phyloP scores from a whole-genome alignment of 805 yeast genomes.

The Candida orba region DNA sequence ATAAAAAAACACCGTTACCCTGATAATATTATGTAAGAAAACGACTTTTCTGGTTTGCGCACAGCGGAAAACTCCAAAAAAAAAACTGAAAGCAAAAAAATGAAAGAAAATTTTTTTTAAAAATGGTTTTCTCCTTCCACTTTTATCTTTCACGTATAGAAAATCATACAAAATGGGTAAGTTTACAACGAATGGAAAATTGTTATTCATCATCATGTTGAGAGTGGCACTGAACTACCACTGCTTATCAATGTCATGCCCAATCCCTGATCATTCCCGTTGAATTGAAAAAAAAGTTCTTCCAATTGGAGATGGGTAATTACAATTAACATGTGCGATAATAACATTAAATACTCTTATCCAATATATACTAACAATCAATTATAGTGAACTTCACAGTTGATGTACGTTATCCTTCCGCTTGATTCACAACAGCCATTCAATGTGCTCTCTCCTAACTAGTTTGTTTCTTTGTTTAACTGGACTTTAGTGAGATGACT shows the following conservation, averaged over 20 bases:
- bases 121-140: conserved; percentile 4
- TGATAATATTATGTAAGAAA: no score
- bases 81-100: no score
- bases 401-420: conserved; percentile 29
- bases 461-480: no score
- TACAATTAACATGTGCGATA: no score
- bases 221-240: no score
- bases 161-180: conserved; percentile 25
- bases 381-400: conserved; percentile 48
- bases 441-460: not conserved
- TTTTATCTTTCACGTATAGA: conserved; percentile 10
- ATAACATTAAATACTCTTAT: no score
- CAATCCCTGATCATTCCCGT: no score
- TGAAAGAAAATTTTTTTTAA: conserved; percentile 7
- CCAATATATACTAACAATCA: conserved; percentile 15
- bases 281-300: no score
- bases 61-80: not conserved
- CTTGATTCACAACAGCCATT: not conserved
- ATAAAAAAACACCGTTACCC: no score
- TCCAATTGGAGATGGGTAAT: no score
- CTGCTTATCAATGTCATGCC: no score
- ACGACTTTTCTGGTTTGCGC: not conserved
- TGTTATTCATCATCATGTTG: not conserved
- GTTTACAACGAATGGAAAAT: conserved; percentile 5
- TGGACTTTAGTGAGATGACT: no score